Evolutionary conservation across 805 yeast genomes (phyloP), one percentile per base, ranked within the genome.

Genomic region (Danielia reshetovae): DNA sequence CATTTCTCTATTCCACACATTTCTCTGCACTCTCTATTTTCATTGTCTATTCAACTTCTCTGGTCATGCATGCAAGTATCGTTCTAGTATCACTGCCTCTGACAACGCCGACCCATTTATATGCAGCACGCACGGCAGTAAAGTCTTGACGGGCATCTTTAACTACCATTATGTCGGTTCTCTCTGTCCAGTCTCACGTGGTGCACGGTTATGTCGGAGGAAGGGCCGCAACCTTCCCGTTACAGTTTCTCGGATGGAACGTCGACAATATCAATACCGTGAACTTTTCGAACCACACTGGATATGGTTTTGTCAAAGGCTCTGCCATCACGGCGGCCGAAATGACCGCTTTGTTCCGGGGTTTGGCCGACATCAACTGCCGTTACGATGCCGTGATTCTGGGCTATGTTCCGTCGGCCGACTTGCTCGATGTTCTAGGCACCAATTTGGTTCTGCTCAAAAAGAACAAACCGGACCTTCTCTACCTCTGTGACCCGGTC

Each of bases 141-240:
- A n/a, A n/a, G n/a, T n/a, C n/a, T n/a, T 19, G 23, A 18, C 11
- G 21, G 8, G 21, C n/a, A n/a, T n/a, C n/a, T n/a, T n/a, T n/a
- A n/a, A n/a, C 24, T 16, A 9, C 19, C 26, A 46, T 49, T 58
- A 55, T 49, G 34, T 37, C 56, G 16, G 57, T 76, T 0, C 60
- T 79, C 5, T 72, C 81, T 0, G 65, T 79, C 3, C 85, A 78
- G 48, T 86, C 96, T 3, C 97, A 93, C 57, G 97, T 93, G 1
- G 88, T 79, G 2, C 97, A 90, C 55, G 98, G 98, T 2, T 83
- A 86, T 51, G 98, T 93, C 2, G 98, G 98, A 1, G 88, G 88
- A 56, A 75, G 80, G 38, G 95, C 96, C 0, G 85, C 93, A 1
- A 84, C 90, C 2, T 85, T 93, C 54, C 96, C 97, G 0, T 62